Percentiles rank a stretch among this genome's conserved stretches.
Evolutionary conservation across 1,139 yeast genomes (phyloP).

Genomic region (Kodamaea suecica): DNA sequence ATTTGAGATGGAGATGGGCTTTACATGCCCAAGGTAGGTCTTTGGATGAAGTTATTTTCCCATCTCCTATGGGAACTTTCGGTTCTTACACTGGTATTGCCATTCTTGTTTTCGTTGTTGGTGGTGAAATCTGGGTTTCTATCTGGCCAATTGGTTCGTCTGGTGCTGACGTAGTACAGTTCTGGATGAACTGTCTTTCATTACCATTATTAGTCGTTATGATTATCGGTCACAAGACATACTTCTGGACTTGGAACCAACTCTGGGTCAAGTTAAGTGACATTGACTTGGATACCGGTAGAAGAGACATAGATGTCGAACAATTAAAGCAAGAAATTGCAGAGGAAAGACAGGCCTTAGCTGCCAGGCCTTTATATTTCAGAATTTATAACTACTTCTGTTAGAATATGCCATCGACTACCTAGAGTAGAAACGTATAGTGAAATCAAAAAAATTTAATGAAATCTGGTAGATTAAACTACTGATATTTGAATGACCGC

Average conservation of each 20-base stretch:
- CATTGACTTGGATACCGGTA: conserved; percentile 51
- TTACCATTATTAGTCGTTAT: conserved; percentile 46
- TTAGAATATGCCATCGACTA: too few relatives aligned
- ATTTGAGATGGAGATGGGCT: conserved; percentile 50
- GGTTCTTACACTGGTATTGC: conserved; percentile 48
- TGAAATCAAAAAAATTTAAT: too few relatives aligned
- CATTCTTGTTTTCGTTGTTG: conserved; percentile 38
- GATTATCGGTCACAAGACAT: conserved; percentile 27
- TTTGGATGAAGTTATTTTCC: conserved; percentile 45
- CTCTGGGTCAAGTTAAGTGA: conserved; percentile 38
- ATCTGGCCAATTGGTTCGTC: conserved; percentile 38
- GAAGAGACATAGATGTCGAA: conserved; percentile 47
- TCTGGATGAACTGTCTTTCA: conserved; percentile 49
- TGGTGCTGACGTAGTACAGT: conserved; percentile 27
- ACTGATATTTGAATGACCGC: too few relatives aligned
- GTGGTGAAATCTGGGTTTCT: conserved; percentile 49
- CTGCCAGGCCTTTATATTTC: conserved; percentile 27
- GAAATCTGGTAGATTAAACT: background rate
- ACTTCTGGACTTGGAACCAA: conserved; percentile 19
- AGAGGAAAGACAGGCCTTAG: conserved; percentile 34
- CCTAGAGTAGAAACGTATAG: too few relatives aligned
- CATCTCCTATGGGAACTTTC: conserved; percentile 45
- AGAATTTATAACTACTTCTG: conserved; percentile 41
- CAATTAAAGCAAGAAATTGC: conserved; percentile 44
- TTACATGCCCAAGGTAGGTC: conserved; percentile 44